Evolutionary conservation across 2,329 filamentous ascomycete genomes (phyloP).

Genomic region (Phaeomoniella chlamydospora): DNA sequence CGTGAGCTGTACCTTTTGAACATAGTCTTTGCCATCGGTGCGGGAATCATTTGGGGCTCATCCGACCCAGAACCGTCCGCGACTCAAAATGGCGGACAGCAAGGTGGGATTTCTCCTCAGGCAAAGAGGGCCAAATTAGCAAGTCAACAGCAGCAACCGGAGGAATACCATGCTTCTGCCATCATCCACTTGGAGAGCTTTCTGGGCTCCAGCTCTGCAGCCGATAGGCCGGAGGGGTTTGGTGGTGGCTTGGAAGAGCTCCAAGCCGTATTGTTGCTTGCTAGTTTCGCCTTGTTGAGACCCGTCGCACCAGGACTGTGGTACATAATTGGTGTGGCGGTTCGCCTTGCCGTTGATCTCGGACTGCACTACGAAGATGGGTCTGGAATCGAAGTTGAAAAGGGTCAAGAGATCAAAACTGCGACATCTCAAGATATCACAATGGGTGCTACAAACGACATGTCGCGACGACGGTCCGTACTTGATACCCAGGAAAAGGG

Average conservation of each 20-base stretch:
- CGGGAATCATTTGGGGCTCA: constrained; percentile 63
- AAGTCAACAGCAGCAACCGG: constrained; percentile 59
- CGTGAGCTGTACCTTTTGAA: constrained; percentile 88
- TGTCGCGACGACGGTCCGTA: constrained; percentile 5
- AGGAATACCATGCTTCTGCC: constrained; percentile 91
- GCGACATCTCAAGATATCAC: constrained; percentile 3
- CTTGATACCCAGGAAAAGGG: constrained; percentile 44
- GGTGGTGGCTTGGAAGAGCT: constrained; percentile 86
- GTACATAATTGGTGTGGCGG: constrained; percentile 93
- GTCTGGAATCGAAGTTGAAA: constrained; percentile 41
- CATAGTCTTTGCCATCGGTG: constrained; percentile 93
- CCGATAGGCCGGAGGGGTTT: constrained; percentile 45
- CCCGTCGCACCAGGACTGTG: constrained; percentile 88
- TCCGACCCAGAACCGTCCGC: constrained; percentile 12
- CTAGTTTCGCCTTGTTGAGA: constrained; percentile 78
- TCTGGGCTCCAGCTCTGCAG: constrained; percentile 48
- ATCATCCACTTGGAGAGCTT: constrained; percentile 85
- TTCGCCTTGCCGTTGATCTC: constrained; percentile 78
- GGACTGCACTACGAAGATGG: constrained; percentile 89
- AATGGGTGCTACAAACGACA: constrained; percentile 4
- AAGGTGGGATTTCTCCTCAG: constrained; percentile 12
- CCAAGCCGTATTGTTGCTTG: constrained; percentile 80
- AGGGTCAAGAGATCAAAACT: constrained; percentile 18
- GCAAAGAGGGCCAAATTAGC: constrained; percentile 37
- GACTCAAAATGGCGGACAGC: constrained; percentile 11